Percentiles rank a stretch among this genome's conserved stretches.
Evolutionary conservation across 1,284 basidiomycete genomes (phyloP).

Genomic region (Rhodotorula sp.): DNA sequence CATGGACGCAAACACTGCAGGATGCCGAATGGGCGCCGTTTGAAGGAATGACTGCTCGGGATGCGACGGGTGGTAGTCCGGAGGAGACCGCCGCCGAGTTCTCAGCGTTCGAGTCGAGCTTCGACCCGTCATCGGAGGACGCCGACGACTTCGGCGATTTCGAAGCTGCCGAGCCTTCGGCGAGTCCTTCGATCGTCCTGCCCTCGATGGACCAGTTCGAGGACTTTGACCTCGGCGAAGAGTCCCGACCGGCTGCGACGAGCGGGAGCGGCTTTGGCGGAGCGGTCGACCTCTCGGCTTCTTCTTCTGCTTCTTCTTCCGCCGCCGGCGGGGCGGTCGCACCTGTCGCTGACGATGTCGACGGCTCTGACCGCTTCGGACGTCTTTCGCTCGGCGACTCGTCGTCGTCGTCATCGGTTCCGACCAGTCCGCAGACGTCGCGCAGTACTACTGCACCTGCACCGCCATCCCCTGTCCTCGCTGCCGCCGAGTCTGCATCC

Average conservation of each 20-base stretch:
- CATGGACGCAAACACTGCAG: conserved; percentile 48
- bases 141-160: conserved; percentile 45
- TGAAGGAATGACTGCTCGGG: conserved; percentile 29
- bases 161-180: conserved; percentile 26
- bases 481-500: conserved; percentile 27
- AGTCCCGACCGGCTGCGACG: conserved; percentile 2
- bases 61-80: not conserved
- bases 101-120: conserved; percentile 2
- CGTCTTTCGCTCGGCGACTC: conserved; percentile 24
- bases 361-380: conserved; percentile 34
- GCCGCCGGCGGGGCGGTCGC: not conserved
- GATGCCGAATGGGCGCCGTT: conserved; percentile 66
- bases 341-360: conserved; percentile 23
- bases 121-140: conserved; percentile 1
- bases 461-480: too few species aligned
- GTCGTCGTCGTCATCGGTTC: not conserved
- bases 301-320: not conserved
- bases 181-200: conserved; percentile 26
- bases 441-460: too few species aligned
- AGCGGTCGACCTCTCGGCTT: conserved; percentile 5
- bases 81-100: not conserved
- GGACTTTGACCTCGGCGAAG: conserved; percentile 38
- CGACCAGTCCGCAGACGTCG: too few species aligned
- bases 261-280: not conserved
- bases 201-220: conserved; percentile 36